These are phyloP conservation scores for Penicillium steckii DNA, from an alignment of 495 filamentous ascomycete species.

Conservation along the genomic window DNA sequence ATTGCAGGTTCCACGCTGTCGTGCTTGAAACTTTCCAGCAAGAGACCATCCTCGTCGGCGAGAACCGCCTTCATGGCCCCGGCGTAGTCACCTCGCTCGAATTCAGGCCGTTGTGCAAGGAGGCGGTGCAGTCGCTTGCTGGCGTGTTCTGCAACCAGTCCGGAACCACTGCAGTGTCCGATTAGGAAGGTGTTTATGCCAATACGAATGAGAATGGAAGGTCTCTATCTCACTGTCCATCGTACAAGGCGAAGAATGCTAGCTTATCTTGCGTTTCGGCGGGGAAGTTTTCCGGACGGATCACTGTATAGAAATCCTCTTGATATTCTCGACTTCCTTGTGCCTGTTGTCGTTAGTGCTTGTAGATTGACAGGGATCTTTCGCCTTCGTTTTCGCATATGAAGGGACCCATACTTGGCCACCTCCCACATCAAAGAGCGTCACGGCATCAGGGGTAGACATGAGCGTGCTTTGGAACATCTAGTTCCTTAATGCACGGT, in stretches of 20 bases:
- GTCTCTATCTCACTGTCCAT: conserved; percentile 37
- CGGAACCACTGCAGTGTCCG: conserved; percentile 29
- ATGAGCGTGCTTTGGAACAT: conserved; percentile 26
- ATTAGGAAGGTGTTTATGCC: conserved; percentile 3
- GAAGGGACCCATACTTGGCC: conserved; percentile 25
- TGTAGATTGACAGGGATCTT: not conserved
- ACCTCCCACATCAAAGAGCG: conserved; percentile 34
- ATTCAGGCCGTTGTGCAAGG: conserved; percentile 30
- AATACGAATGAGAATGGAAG: not conserved
- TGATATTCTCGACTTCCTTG: conserved; percentile 33
- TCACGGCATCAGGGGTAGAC: conserved; percentile 24
- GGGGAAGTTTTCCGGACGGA: conserved; percentile 34
- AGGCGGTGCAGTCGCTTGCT: conserved; percentile 27
- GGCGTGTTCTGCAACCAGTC: conserved; percentile 34
- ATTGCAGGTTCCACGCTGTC: conserved; percentile 27
- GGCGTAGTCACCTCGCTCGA: conserved; percentile 30
- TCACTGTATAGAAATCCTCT: conserved; percentile 32
- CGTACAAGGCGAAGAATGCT: conserved; percentile 41
- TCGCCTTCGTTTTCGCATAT: not conserved
- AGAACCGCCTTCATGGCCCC: conserved; percentile 35
- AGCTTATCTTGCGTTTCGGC: conserved; percentile 29
- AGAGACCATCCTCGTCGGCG: conserved; percentile 37
- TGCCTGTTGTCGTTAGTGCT: conserved; percentile 15
- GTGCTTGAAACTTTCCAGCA: conserved; percentile 28
- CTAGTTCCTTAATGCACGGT: conserved; percentile 17